Evolutionary conservation across 352 stramenopile genomes (phyloP).

Genomic region (Globisporangium lucens): DNA sequence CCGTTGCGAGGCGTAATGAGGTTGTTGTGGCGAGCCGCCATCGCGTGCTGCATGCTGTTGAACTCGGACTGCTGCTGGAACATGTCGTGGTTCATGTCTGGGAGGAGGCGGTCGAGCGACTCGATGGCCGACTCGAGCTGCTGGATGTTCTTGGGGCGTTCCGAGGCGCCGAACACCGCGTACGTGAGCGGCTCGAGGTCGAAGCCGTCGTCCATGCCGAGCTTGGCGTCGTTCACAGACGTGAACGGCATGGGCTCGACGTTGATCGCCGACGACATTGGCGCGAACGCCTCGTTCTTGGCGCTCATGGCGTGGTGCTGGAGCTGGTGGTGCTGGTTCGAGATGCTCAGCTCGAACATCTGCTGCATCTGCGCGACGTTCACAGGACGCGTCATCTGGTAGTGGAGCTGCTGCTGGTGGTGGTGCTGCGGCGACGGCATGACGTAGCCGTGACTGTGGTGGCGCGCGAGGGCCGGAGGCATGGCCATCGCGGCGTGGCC

Average conservation of each 20-base stretch:
- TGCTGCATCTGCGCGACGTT: constrained; percentile 53
- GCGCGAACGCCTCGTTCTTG: constrained; percentile 24
- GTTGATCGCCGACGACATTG: constrained; percentile 29
- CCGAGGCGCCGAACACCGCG: constrained; percentile 41
- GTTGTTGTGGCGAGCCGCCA: constrained; percentile 16
- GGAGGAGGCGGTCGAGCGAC: constrained; percentile 66
- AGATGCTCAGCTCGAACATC: constrained; percentile 57
- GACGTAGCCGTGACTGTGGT: constrained; percentile 68
- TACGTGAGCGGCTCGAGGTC: constrained; percentile 66
- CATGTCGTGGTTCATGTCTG: constrained; percentile 65
- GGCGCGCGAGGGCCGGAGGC: constrained; percentile 51
- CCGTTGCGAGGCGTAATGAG: constrained; percentile 31
- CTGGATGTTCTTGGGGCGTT: constrained; percentile 49
- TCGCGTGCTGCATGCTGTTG: constrained; percentile 15
- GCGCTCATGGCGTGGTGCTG: constrained; percentile 22
- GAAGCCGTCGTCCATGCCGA: constrained; percentile 42
- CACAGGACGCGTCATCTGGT: constrained; percentile 39
- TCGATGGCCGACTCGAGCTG: constrained; percentile 74
- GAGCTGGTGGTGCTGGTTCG: constrained; percentile 45
- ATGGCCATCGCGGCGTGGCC: constrained; percentile 29
- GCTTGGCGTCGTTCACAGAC: constrained; percentile 24
- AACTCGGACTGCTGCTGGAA: constrained; percentile 30
- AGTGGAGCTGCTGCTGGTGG: constrained; percentile 21
- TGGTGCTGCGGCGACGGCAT: constrained; percentile 32
- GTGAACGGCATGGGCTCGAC: constrained; percentile 72